Percentiles rank a stretch among this genome's conserved stretches.
Conservation (phyloP, 1,139 yeast genomes). For the Nakaseomyces uthaithaninus region DNA sequence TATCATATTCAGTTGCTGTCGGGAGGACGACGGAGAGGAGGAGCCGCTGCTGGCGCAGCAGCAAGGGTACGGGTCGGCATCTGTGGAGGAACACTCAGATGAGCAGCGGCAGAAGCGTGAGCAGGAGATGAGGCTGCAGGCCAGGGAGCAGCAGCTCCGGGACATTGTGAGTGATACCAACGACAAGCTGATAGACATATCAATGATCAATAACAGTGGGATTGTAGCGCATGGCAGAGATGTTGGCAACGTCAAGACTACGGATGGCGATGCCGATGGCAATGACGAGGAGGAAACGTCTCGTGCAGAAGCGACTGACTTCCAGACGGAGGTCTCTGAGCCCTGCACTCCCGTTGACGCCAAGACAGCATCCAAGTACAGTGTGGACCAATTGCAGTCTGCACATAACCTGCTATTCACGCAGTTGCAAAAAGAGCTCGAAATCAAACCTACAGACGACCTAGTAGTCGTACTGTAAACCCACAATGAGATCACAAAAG, state of each 20-base stretch:
- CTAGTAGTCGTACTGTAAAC: not conserved
- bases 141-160: constrained; percentile 33
- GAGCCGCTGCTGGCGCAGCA: constrained; percentile 29
- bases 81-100: constrained; percentile 11
- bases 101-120: constrained; percentile 15
- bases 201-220: constrained; percentile 32
- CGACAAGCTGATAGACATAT: constrained; percentile 32
- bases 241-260: not conserved
- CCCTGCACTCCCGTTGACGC: not conserved
- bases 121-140: constrained; percentile 25
- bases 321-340: not conserved
- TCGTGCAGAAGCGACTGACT: not conserved
- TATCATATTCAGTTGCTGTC: constrained; percentile 12
- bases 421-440: constrained; percentile 5
- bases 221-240: constrained; percentile 24
- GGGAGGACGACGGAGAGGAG: constrained; percentile 16
- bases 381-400: not conserved
- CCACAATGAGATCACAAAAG: not conserved
- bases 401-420: constrained; percentile 2
- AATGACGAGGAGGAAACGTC: not conserved
- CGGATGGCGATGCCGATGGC: not conserved
- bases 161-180: constrained; percentile 36
- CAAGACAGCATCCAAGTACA: not conserved
- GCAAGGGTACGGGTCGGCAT: constrained; percentile 25
- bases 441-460: constrained; percentile 3